phyloP scores from a whole-genome alignment of 164 flowering plant genomes.

The Malania oleifera region DNA sequence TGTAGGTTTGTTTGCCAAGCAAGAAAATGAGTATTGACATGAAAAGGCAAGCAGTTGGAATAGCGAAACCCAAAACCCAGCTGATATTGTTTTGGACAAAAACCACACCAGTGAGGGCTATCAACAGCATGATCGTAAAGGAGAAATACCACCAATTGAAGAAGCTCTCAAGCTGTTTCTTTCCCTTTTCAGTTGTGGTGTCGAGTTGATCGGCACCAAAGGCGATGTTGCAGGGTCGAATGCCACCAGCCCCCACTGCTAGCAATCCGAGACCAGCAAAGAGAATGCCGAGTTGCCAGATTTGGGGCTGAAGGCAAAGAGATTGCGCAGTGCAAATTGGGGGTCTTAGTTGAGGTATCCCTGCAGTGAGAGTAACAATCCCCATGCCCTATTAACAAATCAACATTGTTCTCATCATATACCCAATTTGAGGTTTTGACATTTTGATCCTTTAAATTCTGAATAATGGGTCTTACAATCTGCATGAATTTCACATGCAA shows the following conservation, averaged over 20 bases:
- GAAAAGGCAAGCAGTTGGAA: slow-evolving; percentile 45
- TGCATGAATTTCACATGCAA: no score
- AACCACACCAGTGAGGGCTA: slow-evolving; percentile 52
- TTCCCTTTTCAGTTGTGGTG: slow-evolving; percentile 40
- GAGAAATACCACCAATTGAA: slow-evolving; percentile 72
- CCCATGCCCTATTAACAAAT: slow-evolving; percentile 42
- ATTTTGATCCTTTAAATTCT: no score
- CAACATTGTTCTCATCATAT: no score
- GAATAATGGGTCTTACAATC: no score
- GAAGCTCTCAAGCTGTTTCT: slow-evolving; percentile 39
- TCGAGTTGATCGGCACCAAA: slow-evolving; percentile 79
- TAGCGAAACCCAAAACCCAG: slow-evolving; percentile 48
- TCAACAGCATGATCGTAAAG: slow-evolving; percentile 47
- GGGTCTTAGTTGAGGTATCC: slow-evolving; percentile 33
- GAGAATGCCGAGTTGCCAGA: slow-evolving; percentile 44
- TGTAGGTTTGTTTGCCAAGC: slow-evolving; percentile 39
- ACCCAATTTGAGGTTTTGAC: no score
- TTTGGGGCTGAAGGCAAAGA: slow-evolving; percentile 24
- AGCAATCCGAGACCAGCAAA: slow-evolving; percentile 30
- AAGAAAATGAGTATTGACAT: slow-evolving; percentile 40
- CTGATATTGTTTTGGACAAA: slow-evolving; percentile 57
- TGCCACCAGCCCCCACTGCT: slow-evolving; percentile 53
- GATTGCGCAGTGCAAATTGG: slow-evolving; percentile 18
- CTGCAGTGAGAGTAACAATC: slow-evolving; percentile 39
- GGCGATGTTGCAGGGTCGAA: slow-evolving; percentile 67